phyloP scores from a whole-genome alignment of 345 rosid species.

The Salix udensis region DNA sequence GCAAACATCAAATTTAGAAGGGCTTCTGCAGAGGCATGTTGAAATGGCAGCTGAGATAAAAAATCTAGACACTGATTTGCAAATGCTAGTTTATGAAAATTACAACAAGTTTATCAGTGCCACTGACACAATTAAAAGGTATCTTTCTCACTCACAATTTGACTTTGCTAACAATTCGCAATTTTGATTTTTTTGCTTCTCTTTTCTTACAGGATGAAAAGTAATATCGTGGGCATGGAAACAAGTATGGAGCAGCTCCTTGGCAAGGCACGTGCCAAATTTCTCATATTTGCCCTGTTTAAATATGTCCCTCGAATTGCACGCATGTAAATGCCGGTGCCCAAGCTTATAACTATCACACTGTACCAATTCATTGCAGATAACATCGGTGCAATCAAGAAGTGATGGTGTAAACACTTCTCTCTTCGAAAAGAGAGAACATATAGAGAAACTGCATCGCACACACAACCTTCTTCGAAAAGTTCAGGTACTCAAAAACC shows the following conservation, averaged over 20 bases:
- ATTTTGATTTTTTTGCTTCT: slow-evolving; percentile 3
- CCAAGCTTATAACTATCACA: background rate
- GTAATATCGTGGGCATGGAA: slow-evolving; percentile 97
- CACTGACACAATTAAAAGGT: slow-evolving; percentile 97
- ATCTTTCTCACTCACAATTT: slow-evolving; percentile 14
- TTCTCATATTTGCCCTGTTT: background rate
- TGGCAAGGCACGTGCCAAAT: slow-evolving; percentile 52
- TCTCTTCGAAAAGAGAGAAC: slow-evolving; percentile 91
- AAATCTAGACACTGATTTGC: slow-evolving; percentile 96
- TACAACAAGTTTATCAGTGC: slow-evolving; percentile 98
- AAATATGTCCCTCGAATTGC: background rate
- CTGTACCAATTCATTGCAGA: slow-evolving; percentile 40
- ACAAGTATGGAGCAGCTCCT: slow-evolving; percentile 91
- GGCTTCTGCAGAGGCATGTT: slow-evolving; percentile 83
- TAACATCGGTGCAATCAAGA: slow-evolving; percentile 90
- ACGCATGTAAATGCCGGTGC: background rate
- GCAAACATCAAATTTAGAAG: slow-evolving; percentile 78
- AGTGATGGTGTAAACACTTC: slow-evolving; percentile 95
- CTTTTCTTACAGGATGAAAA: slow-evolving; percentile 73
- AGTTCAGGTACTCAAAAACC: slow-evolving; percentile 66
- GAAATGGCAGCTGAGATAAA: slow-evolving; percentile 98
- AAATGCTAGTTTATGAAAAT: slow-evolving; percentile 93
- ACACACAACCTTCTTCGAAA: slow-evolving; percentile 93
- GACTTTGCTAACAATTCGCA: background rate
- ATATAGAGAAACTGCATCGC: slow-evolving; percentile 92